phyloP scores from a whole-genome alignment of 2,329 filamentous ascomycete species.

The Hypoxylon sp. region DNA sequence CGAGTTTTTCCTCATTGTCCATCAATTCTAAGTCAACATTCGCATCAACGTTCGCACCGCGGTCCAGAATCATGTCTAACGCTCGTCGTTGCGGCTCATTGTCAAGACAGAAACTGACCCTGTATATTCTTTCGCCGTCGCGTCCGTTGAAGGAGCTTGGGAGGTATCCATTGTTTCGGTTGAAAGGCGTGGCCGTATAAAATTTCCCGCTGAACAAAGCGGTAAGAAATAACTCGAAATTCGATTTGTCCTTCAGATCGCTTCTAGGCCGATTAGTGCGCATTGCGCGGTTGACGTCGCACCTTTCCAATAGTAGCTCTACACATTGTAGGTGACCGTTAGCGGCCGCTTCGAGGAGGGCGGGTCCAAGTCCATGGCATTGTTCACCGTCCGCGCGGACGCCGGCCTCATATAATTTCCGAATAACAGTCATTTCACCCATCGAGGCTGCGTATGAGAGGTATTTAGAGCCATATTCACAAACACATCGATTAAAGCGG shows the following conservation, averaged over 20 bases:
- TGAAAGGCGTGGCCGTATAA: neutral
- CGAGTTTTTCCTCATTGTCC: neutral
- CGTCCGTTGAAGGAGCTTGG: neutral
- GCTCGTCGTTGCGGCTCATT: neutral
- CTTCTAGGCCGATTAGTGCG: neutral
- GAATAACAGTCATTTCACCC: constrained; percentile 5
- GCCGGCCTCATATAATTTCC: constrained; percentile 17
- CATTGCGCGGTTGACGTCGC: constrained; percentile 19
- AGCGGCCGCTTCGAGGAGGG: constrained; percentile 26
- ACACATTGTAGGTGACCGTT: constrained; percentile 26
- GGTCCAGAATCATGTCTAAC: constrained; percentile 12
- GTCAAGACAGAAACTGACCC: constrained; percentile 10
- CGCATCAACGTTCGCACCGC: constrained; percentile 25
- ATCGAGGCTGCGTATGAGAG: constrained; percentile 26
- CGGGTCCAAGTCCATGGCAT: neutral
- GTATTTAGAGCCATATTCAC: neutral
- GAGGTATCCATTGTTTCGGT: constrained; percentile 21
- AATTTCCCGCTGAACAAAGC: neutral
- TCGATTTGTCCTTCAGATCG: too few species aligned
- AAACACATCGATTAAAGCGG: constrained; percentile 9
- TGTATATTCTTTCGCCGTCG: neutral
- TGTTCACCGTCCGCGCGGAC: constrained; percentile 14
- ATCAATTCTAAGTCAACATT: constrained; percentile 10
- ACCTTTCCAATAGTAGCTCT: constrained; percentile 16
- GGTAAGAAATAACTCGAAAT: neutral